These are phyloP conservation scores for Cupressus sempervirens DNA, from an alignment of 75 land plant genomes.

Conservation along the genomic window DNA sequence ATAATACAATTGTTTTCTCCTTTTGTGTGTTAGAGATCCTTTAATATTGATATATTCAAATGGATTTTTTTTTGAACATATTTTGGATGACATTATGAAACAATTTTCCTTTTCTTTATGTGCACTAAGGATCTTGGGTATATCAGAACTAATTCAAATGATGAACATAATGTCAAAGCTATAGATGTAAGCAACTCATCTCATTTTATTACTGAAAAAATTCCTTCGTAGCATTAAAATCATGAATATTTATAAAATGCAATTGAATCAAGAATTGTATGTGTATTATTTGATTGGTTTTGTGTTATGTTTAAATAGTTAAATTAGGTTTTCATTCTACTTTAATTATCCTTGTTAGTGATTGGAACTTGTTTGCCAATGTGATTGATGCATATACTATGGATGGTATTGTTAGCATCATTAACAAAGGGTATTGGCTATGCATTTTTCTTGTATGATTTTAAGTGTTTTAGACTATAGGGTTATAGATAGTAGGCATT, in stretches of 20 bases:
- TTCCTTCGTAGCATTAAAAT: neutral
- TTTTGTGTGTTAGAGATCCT: conserved; percentile 80
- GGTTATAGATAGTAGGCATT: neutral
- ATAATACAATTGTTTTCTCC: neutral
- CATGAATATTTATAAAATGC: neutral
- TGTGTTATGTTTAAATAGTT: neutral
- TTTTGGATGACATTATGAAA: neutral
- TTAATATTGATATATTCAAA: conserved; percentile 75
- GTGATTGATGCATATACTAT: neutral
- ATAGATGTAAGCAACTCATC: conserved; percentile 55
- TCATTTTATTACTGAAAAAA: neutral
- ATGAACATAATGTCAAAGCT: conserved; percentile 53
- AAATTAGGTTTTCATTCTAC: neutral
- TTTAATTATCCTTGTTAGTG: neutral
- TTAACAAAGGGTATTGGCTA: neutral
- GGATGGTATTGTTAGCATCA: neutral
- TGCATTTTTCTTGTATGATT: neutral
- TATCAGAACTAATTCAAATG: conserved; percentile 44
- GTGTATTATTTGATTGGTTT: neutral
- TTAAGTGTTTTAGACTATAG: neutral
- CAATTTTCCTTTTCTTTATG: conserved; percentile 1
- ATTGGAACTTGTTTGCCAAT: neutral
- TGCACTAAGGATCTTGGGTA: conserved; percentile 95
- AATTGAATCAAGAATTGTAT: neutral
- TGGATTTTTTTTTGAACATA: conserved; percentile 3